phyloP scores from a whole-genome alignment of 495 filamentous ascomycete species.

The Neurospora sublineolata region DNA sequence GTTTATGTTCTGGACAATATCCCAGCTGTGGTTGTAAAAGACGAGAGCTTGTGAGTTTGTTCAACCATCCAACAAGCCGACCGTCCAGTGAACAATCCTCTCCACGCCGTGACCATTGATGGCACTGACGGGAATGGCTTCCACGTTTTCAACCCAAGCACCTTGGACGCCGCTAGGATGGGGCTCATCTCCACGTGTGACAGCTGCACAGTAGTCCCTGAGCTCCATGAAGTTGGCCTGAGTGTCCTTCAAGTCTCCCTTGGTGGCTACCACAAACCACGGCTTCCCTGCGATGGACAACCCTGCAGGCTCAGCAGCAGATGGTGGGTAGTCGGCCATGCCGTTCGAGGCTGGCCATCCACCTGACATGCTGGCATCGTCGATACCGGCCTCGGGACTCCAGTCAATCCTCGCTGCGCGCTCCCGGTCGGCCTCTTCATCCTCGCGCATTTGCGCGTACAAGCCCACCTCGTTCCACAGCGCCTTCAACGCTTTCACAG shows the following conservation, averaged over 20 bases:
- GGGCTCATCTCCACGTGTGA: constrained; percentile 43
- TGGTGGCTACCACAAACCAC: constrained; percentile 96
- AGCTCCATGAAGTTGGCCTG: constrained; percentile 63
- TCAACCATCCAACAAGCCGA: constrained; percentile 54
- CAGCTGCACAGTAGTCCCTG: constrained; percentile 51
- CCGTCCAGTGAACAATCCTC: constrained; percentile 63
- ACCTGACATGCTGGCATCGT: constrained; percentile 4
- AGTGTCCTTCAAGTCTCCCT: constrained; percentile 74
- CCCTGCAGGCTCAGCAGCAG: constrained; percentile 13
- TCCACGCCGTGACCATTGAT: constrained; percentile 74
- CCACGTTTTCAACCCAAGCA: constrained; percentile 53
- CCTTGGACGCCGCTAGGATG: constrained; percentile 62
- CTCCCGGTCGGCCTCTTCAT: constrained; percentile 45
- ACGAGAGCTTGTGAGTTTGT: neutral
- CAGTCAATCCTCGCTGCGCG: constrained; percentile 31
- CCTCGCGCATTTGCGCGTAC: constrained; percentile 65
- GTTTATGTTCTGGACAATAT: neutral
- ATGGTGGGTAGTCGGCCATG: constrained; percentile 23
- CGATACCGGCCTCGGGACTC: constrained; percentile 19
- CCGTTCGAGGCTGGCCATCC: constrained; percentile 19
- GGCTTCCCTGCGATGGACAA: constrained; percentile 75
- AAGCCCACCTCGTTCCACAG: constrained; percentile 83
- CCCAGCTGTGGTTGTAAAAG: neutral
- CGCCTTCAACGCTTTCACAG: constrained; percentile 60
- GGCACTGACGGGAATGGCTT: constrained; percentile 76